phyloP scores from a whole-genome alignment of 768 basidiomycete genomes.

The Tylopilus plumbeoviolaceoides region DNA sequence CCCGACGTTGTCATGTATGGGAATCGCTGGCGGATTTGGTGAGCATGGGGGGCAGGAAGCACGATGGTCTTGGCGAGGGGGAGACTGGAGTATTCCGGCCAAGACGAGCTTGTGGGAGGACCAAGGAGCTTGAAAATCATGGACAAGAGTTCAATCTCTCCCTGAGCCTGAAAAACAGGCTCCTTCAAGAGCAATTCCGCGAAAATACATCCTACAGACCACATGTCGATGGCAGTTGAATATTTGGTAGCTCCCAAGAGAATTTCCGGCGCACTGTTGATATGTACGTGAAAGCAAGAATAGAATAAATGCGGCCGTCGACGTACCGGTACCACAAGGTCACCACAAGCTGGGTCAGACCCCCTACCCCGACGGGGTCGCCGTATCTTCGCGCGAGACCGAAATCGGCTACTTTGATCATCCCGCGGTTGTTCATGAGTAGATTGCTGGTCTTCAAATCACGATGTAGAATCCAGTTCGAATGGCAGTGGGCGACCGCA shows the following conservation, averaged over 20 bases:
- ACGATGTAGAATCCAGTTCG: conserved; percentile 96
- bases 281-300: conserved; percentile 8
- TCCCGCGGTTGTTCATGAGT: conserved; percentile 98
- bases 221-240: conserved; percentile 94
- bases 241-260: conserved; percentile 90
- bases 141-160: conserved; percentile 85
- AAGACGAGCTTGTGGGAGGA: conserved; percentile 79
- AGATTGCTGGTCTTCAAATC: conserved; percentile 97
- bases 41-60: conserved; percentile 68
- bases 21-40: conserved; percentile 82
- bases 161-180: conserved; percentile 96
- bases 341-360: conserved; percentile 96
- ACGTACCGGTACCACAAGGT: conserved; percentile 97
- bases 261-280: conserved; percentile 84
- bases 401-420: conserved; percentile 98
- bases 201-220: conserved; percentile 99
- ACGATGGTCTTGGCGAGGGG: conserved; percentile 80
- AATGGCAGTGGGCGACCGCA: conserved; percentile 90
- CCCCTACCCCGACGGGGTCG: conserved; percentile 93
- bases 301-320: conserved; percentile 4
- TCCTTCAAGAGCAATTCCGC: conserved; percentile 93
- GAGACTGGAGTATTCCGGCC: conserved; percentile 80
- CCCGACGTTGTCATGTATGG: conserved; percentile 80
- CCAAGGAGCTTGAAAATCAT: conserved; percentile 96
- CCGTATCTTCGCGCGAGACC: conserved; percentile 94